A percentile compares a stretch with the other conserved stretches of the same genome.
phyloP scores from a whole-genome alignment of 1,284 basidiomycete species.

The Pascua sp. region DNA sequence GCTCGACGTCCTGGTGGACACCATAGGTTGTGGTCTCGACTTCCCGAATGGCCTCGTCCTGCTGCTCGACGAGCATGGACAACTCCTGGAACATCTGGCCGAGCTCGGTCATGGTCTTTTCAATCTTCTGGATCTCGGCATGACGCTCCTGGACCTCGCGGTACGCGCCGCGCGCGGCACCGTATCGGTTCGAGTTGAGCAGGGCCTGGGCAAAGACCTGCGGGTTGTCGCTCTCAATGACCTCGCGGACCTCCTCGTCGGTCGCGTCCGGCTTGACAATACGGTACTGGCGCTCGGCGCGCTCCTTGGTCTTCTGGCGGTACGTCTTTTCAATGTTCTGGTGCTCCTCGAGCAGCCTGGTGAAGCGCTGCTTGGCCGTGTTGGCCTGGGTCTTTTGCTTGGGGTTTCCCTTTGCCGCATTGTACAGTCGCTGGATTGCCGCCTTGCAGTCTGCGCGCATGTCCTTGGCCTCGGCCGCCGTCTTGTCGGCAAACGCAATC shows the following conservation, averaged over 20 bases:
- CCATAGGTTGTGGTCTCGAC: conserved; percentile 62
- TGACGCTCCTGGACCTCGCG: conserved; percentile 85
- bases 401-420: conserved; percentile 70
- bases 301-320: conserved; percentile 86
- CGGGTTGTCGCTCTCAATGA: conserved; percentile 71
- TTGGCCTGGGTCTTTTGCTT: conserved; percentile 76
- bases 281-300: conserved; percentile 92
- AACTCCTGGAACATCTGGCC: conserved; percentile 88
- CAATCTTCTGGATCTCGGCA: conserved; percentile 80
- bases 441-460: conserved; percentile 70
- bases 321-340: conserved; percentile 91
- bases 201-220: conserved; percentile 87
- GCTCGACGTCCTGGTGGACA: conserved; percentile 65
- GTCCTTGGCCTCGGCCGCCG: conserved; percentile 72
- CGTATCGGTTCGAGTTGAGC: conserved; percentile 75
- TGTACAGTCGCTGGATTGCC: conserved; percentile 73
- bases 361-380: conserved; percentile 51
- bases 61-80: conserved; percentile 71
- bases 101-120: conserved; percentile 79
- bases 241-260: conserved; percentile 71
- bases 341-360: conserved; percentile 55
- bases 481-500: conserved; percentile 57
- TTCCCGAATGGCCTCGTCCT: conserved; percentile 67
- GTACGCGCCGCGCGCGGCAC: conserved; percentile 76
- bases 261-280: conserved; percentile 93